Evolutionary conservation across 2,329 filamentous ascomycete genomes (phyloP), one percentile per base, ranked within the genome.

Genomic region (Lasiodiplodia hormozganensis): DNA sequence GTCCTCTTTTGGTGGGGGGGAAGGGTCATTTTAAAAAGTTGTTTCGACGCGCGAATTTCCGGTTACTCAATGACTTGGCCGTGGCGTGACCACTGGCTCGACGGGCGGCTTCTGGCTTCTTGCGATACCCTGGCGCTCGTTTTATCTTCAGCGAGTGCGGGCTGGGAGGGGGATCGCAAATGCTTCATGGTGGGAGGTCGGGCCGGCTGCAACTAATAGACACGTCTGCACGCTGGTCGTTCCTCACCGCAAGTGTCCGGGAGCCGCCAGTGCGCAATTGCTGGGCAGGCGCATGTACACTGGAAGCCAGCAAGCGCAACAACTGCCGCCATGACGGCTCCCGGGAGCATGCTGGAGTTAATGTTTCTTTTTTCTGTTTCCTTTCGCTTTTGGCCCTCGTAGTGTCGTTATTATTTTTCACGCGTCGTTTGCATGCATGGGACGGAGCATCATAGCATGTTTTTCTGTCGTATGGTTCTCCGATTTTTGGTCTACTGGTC

Each of bases 401-500:
- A 52, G 43, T 62, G 34, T 51, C 12, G 38, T 51, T 66, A 38
- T 57, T 66, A 43, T 53, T 34, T 21, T 18, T 43, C 31, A 43
- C 36, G 57, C 34, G 23, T 67, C 40, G 23, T 53, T 62, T 62
- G 31, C 56, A 62, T 68, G 66, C 66, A 68, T 68, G 56, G 66
- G 56, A 68, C 56, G 66, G 66, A 68, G 66, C 66, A 68, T 68
- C 56, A 68, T 68, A 62, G 66, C 66, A 68, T 68, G 66, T 68
- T 68, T 68, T 68, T 56, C 57, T 58, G 53, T 68, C 66, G 66
- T 56, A 31, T 52, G 56, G 66, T 38, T 54, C 36, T 36, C 36
- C 51, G 34, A 43, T 56, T 28, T 54, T 64, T 62, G 56, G 56
- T 60, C 56, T 60, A 60, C n/a, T 34, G 31, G 31, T 58, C 47